A percentile compares a stretch with the other conserved stretches of the same genome.
phyloP scores from a whole-genome alignment of 768 basidiomycete species.

The Tylopilus subfusipes region DNA sequence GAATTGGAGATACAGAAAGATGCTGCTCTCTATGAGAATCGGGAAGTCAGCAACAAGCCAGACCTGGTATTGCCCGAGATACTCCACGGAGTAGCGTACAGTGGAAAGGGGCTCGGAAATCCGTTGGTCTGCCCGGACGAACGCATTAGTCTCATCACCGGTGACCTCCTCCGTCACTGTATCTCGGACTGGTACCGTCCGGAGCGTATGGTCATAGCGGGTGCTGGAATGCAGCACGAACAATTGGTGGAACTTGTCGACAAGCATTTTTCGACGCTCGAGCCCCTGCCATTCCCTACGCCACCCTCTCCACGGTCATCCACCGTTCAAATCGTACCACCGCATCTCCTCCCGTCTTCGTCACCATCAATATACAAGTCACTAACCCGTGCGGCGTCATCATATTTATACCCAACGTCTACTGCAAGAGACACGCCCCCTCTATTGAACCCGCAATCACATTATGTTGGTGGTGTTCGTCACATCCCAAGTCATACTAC shows the following conservation, averaged over 20 bases:
- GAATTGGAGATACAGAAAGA: conserved; percentile 83
- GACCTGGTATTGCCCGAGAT: conserved; percentile 93
- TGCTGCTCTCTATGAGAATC: conserved; percentile 86
- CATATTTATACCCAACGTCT: conserved; percentile 55
- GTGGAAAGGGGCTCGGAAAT: conserved; percentile 78
- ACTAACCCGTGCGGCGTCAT: conserved; percentile 71
- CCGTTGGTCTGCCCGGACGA: conserved; percentile 86
- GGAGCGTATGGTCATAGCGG: conserved; percentile 93
- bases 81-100: conserved; percentile 83
- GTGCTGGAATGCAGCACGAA: conserved; percentile 88
- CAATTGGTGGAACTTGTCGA: conserved; percentile 83
- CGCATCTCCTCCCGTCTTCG: conserved; percentile 57
- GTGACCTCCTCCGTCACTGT: conserved; percentile 54
- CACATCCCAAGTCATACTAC: conserved; percentile 58
- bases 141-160: conserved; percentile 65
- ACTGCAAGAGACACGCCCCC: conserved; percentile 6
- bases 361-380: conserved; percentile 59
- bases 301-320: conserved; percentile 27
- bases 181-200: conserved; percentile 86
- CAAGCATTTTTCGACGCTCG: conserved; percentile 76
- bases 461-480: conserved; percentile 82
- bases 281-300: conserved; percentile 29
- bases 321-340: conserved; percentile 38
- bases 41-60: conserved; percentile 84
- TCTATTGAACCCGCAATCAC: conserved; percentile 34